phyloP scores from a whole-genome alignment of 495 filamentous ascomycete genomes.

The Penicillium macrosclerotiorum region DNA sequence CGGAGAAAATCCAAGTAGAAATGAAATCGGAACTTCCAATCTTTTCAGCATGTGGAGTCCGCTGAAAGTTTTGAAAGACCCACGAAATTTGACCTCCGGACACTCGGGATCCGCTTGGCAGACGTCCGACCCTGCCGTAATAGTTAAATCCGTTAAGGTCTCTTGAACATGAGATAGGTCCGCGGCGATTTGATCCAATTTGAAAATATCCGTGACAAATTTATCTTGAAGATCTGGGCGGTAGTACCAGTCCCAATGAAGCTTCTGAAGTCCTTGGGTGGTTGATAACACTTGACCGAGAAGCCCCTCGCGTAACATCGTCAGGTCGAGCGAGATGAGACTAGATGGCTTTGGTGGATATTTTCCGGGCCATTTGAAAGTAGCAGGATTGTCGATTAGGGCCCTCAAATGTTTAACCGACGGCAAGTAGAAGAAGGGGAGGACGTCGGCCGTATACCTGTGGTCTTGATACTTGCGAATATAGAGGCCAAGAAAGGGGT shows the following conservation, averaged over 20 bases:
- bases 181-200: conserved; percentile 13
- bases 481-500: too few relatives aligned
- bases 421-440: conserved; percentile 21
- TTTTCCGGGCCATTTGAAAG: conserved; percentile 12
- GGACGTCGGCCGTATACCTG: conserved; percentile 16
- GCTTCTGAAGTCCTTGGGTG: conserved; percentile 5
- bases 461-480: neutral
- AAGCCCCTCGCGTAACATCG: conserved; percentile 6
- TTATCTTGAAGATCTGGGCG: conserved; percentile 11
- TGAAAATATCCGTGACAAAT: conserved; percentile 9
- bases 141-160: conserved; percentile 16
- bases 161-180: conserved; percentile 14
- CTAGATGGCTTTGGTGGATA: conserved; percentile 9
- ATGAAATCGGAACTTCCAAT: conserved; percentile 15
- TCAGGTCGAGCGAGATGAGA: conserved; percentile 13
- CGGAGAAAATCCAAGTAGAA: conserved; percentile 16
- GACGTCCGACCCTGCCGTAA: conserved; percentile 2
- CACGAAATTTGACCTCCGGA: conserved; percentile 6
- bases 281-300: conserved; percentile 13
- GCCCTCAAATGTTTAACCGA: conserved; percentile 11
- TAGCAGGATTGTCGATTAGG: conserved; percentile 15
- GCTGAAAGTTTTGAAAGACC: too few relatives aligned
- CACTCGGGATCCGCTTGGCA: neutral
- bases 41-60: conserved; percentile 6
- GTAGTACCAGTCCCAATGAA: conserved; percentile 14